phyloP scores from a whole-genome alignment of 2,329 filamentous ascomycete species.

The Pyricularia sp. region DNA sequence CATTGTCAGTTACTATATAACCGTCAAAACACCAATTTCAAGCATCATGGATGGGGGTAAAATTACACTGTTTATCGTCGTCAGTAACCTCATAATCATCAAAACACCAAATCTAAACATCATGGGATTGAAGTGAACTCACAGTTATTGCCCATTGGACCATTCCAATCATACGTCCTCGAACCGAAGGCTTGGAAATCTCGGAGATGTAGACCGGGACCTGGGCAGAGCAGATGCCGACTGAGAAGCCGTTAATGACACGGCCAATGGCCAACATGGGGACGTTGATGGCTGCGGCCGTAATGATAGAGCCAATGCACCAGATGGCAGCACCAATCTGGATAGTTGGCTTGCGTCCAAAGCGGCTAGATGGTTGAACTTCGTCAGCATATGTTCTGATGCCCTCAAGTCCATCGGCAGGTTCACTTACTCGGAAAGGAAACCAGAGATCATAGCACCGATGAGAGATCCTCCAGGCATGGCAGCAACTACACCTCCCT shows the following conservation, averaged over 20 bases:
- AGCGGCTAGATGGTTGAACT: constrained; percentile 24
- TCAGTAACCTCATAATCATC: neutral
- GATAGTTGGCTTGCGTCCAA: constrained; percentile 38
- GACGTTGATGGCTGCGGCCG: constrained; percentile 34
- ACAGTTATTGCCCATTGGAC: constrained; percentile 36
- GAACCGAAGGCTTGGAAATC: constrained; percentile 38
- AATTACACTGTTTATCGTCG: no score
- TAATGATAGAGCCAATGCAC: constrained; percentile 37
- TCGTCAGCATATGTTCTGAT: neutral
- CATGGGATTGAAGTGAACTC: neutral
- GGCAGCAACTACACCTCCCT: constrained; percentile 58
- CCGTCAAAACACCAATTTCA: no score
- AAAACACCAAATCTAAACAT: neutral
- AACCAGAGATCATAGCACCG: constrained; percentile 51
- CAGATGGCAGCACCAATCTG: constrained; percentile 40
- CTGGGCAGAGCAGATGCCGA: constrained; percentile 65
- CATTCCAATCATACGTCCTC: constrained; percentile 30
- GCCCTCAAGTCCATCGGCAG: neutral
- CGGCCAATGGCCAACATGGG: constrained; percentile 57
- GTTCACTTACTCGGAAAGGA: constrained; percentile 38
- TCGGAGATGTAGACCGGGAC: constrained; percentile 65
- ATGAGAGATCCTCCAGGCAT: constrained; percentile 65
- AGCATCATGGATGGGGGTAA: no score
- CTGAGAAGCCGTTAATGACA: constrained; percentile 60
- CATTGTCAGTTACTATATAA: neutral